Base-by-base conservation (phyloP, 176 grass and related monocot genomes). In the Pontederia paniculata region DNA sequence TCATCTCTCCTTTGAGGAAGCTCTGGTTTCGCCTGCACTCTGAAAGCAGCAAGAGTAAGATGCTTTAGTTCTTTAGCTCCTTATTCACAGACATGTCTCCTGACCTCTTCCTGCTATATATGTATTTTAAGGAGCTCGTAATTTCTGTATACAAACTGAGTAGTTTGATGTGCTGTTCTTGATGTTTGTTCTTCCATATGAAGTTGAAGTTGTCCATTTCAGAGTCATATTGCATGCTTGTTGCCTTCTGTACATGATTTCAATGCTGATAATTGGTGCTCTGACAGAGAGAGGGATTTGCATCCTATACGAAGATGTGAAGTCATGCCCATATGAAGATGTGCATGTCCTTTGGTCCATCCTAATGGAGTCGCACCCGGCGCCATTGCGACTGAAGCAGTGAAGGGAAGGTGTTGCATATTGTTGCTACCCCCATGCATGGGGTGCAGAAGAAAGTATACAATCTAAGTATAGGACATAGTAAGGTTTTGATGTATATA, bases 331-430 rank as follows among this genome's bases (percentile, higher is more conserved):
- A 28, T 86, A 78, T 52, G 91, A 97, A 80, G 91, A 97, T 74
- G 91, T 97, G 72, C 91, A 97, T 8, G 76, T 97, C 10, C 79
- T 97, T 47, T 97, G 91, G 91, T 83, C 91, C 51, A 97, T 97
- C 69, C 83, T 97, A 54, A 86, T 97, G 52, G 86, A 97, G 57
- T 96, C 86, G 45, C 81, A 89, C 65, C 70, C 79, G 44, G 62
- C 78, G 9, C 67, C 71, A 63, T 74, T 87, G 49, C 71, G 82
- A 57, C 58, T 97, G 53, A 83, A 84, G 89, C 80, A 81, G 52
- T 83, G 84, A 84, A 70, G 23, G 31, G 44, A 31, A 22, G 62
- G 62, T 58, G 44, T 23, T 50, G 44, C 15, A 65, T 57, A 37
- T 37, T 37, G 28, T 37, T 37, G 28, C 28, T 37, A 37, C 28